Percentiles rank a stretch among this genome's conserved stretches.
Evolutionary conservation across 495 filamentous ascomycete genomes (phyloP).

Genomic region (Tuber borchii): DNA sequence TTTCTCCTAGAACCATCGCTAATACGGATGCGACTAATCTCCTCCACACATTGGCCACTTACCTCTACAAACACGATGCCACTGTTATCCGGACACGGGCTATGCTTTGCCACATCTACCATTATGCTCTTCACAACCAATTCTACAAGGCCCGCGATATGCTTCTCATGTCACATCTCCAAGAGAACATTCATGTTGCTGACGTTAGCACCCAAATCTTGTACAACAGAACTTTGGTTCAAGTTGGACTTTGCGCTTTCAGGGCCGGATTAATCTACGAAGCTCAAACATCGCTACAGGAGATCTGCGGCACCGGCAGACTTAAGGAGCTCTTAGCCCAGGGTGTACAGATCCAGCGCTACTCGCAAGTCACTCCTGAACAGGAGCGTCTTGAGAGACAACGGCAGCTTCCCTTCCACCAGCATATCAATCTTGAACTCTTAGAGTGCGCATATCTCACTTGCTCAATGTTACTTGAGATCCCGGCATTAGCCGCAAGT

Average conservation of each 20-base stretch:
- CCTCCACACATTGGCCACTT: slow-evolving; percentile 83
- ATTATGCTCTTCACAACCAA: slow-evolving; percentile 90
- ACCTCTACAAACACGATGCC: slow-evolving; percentile 87
- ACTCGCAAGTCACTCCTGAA: slow-evolving; percentile 88
- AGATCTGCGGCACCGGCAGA: slow-evolving; percentile 92
- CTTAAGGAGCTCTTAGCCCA: slow-evolving; percentile 98
- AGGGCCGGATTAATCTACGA: slow-evolving; percentile 93
- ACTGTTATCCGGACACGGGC: slow-evolving; percentile 92
- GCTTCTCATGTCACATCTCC: slow-evolving; percentile 99
- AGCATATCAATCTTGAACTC: slow-evolving; percentile 99
- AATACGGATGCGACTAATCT: slow-evolving; percentile 61
- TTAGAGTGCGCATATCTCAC: slow-evolving; percentile 98
- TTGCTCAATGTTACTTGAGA: slow-evolving; percentile 97
- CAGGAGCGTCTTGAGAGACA: slow-evolving; percentile 95
- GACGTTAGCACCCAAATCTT: slow-evolving; percentile 96
- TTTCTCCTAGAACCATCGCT: slow-evolving; percentile 63
- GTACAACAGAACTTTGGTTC: slow-evolving; percentile 95
- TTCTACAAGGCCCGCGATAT: slow-evolving; percentile 97
- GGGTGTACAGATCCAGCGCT: slow-evolving; percentile 95
- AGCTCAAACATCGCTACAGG: slow-evolving; percentile 89
- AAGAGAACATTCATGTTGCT: slow-evolving; percentile 90
- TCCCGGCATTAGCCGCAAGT: slow-evolving; percentile 90
- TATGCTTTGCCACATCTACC: slow-evolving; percentile 98
- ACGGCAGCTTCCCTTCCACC: slow-evolving; percentile 96
- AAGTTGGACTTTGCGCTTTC: slow-evolving; percentile 98